Evolutionary conservation across 768 basidiomycete genomes (phyloP), one percentile per base, ranked within the genome.

Genomic region (Dacryopinax spathularia): DNA sequence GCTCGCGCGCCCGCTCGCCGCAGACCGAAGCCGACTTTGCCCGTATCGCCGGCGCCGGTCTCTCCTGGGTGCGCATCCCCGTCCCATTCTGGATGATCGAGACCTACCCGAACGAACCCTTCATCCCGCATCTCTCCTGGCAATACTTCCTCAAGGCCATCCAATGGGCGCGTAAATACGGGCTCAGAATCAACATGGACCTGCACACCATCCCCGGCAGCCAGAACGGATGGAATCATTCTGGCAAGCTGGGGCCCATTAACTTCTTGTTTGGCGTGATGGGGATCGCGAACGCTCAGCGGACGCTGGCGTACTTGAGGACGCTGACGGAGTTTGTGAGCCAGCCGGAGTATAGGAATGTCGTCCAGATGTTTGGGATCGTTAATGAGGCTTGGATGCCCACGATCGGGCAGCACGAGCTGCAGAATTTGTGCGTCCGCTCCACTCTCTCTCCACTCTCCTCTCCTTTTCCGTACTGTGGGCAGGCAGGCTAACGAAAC

Each of bases 1-100:
- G 39, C 37, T 22, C 35, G 31, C 29, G 13, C 31, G n/a, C 22
- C 44, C 35, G 63, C 34, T 60, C 36, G n/a, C n/a, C n/a, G 29
- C 72, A 92, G 89, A 93, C 88, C 62, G 90, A 93, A 72, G 77
- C 88, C 75, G 92, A 95, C 75, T 84, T 94, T 65, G 91, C 91
- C 35, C 77, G 85, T 71, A 94, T 96, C 65, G 90, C 92, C 44
- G 87, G 83, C 37, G 91, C 89, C 31, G 92, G 91, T 2, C 75
- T 93, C 60, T 92, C 90, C 75, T 93, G 86, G 80, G 74, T 94
- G 48, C 81, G 90, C 1, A 74, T 93, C 43, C 88, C 90, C 1
- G 80, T 93, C 41, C 83, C 87, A 1, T 93, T 83, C 75, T 95
- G 91, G 91, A 87, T 87, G 6, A 84, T 93, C 68, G 87, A 89